Conservation (phyloP, 495 filamentous ascomycete genomes). For the Antarctomyces pellizariae region DNA sequence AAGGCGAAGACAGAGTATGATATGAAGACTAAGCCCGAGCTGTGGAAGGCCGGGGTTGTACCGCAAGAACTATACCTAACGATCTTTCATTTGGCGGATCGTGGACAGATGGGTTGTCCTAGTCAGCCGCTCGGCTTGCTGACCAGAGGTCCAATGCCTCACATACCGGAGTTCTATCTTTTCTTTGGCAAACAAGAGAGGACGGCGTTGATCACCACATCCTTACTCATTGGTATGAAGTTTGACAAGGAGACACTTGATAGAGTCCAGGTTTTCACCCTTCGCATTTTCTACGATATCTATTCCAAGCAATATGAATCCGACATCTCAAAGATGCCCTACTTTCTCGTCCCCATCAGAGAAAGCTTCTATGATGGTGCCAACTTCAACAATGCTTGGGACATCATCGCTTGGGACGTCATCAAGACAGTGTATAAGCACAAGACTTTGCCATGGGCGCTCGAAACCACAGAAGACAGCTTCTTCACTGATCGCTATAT, state of each 20-base stretch:
- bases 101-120: conserved; percentile 29
- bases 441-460: conserved; percentile 27
- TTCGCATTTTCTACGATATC: conserved; percentile 58
- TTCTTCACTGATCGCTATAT: conserved; percentile 42
- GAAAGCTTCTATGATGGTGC: conserved; percentile 2
- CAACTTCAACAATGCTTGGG: conserved; percentile 7
- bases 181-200: conserved; percentile 32
- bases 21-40: conserved; percentile 55
- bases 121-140: conserved; percentile 48
- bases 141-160: conserved; percentile 39
- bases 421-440: conserved; percentile 27
- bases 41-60: conserved; percentile 35
- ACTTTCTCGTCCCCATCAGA: conserved; percentile 54
- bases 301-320: conserved; percentile 69
- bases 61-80: conserved; percentile 38
- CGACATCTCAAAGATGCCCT: conserved; percentile 41
- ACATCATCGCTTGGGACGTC: conserved; percentile 42
- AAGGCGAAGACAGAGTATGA: conserved; percentile 50
- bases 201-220: conserved; percentile 1
- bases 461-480: conserved; percentile 24
- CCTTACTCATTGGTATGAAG: conserved; percentile 15
- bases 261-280: conserved; percentile 40
- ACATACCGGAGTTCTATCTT: conserved; percentile 43
- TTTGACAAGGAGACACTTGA: conserved; percentile 20
- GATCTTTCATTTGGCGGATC: conserved; percentile 34